A percentile compares a stretch with the other conserved stretches of the same genome.
Evolutionary conservation across 306 rosid genomes (phyloP).

Genomic region (Glycine tomentella): DNA sequence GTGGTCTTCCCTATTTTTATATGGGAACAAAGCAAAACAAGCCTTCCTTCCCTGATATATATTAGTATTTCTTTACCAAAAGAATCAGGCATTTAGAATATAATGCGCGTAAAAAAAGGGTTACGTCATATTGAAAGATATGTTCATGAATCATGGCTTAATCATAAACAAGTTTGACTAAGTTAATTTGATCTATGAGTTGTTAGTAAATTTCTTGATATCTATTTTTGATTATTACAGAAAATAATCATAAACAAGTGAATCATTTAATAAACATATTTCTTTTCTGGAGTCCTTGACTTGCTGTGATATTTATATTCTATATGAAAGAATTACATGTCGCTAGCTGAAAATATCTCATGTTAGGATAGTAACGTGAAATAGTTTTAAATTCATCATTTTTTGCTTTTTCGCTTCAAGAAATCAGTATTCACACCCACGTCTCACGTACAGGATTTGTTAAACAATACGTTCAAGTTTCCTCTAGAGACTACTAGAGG

Average conservation of each 20-base stretch:
- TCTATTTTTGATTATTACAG: too few species aligned
- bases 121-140: neutral
- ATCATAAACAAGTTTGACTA: neutral
- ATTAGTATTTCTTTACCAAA: neutral
- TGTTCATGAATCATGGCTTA: neutral
- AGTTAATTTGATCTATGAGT: too few species aligned
- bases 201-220: too few species aligned
- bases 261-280: too few species aligned
- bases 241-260: too few species aligned
- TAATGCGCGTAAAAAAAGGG: neutral
- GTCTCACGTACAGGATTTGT: conserved; percentile 1
- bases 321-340: neutral
- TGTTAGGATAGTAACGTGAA: conserved; percentile 8
- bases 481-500: neutral
- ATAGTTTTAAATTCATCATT: conserved; percentile 13
- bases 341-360: neutral
- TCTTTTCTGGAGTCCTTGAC: neutral
- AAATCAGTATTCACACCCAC: conserved; percentile 17
- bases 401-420: conserved; percentile 3
- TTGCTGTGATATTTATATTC: neutral
- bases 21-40: neutral
- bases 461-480: conserved; percentile 37
- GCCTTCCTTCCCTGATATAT: too few species aligned
- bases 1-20: neutral
- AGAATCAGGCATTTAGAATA: neutral